Percentiles rank a stretch among this genome's conserved stretches.
These are phyloP conservation scores for Sechiopsis laciniata DNA, from an alignment of 306 rosid species.

Conservation along the genomic window DNA sequence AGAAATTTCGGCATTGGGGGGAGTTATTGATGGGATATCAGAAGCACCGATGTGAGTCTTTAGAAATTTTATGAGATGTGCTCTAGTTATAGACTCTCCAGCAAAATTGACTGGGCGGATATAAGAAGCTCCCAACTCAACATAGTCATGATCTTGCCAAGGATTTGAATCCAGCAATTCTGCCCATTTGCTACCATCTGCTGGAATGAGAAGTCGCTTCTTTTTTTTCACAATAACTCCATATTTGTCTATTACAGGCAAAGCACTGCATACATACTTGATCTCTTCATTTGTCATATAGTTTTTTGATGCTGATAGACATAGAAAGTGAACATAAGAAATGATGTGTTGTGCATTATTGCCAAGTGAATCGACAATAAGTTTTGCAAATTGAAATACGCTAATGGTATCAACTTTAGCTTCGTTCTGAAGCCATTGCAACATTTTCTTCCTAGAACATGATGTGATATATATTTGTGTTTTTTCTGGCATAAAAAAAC, in stretches of 20 bases:
- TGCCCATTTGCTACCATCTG: conserved; percentile 64
- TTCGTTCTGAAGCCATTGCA: conserved; percentile 36
- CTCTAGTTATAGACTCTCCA: conserved; percentile 24
- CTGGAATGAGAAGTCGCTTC: conserved; percentile 50
- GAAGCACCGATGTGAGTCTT: conserved; percentile 31
- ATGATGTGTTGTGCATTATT: conserved; percentile 26
- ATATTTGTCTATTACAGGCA: conserved; percentile 64
- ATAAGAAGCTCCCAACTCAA: conserved; percentile 56
- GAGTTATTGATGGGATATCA: conserved; percentile 55
- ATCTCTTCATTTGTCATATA: conserved; percentile 29
- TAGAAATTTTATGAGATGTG: conserved; percentile 40
- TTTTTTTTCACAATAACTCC: conserved; percentile 25
- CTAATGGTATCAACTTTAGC: conserved; percentile 22
- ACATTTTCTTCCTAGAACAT: neutral
- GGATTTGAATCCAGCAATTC: conserved; percentile 47
- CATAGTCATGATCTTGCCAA: conserved; percentile 45
- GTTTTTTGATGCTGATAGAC: conserved; percentile 25
- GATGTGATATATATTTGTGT: conserved; percentile 41
- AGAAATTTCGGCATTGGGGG: conserved; percentile 48
- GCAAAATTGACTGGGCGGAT: conserved; percentile 28
- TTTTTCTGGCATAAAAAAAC: conserved; percentile 44
- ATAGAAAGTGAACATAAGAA: conserved; percentile 50
- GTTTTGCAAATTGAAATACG: conserved; percentile 30
- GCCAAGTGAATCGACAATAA: conserved; percentile 18
- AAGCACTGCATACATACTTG: conserved; percentile 14